Conservation (phyloP, 306 rosid species). For the Canavalia ensiformis region DNA sequence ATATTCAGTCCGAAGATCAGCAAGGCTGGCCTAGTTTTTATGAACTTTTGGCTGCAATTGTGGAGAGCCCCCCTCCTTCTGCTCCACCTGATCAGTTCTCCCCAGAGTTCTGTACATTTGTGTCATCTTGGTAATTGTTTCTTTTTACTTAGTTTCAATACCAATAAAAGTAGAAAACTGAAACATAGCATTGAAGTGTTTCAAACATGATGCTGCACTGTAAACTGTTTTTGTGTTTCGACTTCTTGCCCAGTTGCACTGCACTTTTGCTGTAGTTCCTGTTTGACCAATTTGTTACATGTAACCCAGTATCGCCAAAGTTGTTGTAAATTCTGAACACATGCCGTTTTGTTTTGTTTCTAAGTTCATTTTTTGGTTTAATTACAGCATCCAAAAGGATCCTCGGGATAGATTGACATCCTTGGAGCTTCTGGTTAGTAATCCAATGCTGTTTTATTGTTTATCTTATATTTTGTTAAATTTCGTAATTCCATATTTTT, state of each 20-base stretch:
- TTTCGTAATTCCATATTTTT: conserved; percentile 29
- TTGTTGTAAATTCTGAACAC: conserved; percentile 12
- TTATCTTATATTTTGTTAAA: not conserved
- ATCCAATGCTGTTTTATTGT: conserved; percentile 1
- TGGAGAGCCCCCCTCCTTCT: conserved; percentile 89
- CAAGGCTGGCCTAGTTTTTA: conserved; percentile 92
- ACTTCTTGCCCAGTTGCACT: not conserved
- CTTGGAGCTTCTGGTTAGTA: conserved; percentile 91
- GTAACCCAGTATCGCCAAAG: not conserved
- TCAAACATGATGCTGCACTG: conserved; percentile 15
- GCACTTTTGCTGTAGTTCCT: not conserved
- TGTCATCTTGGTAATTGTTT: conserved; percentile 81
- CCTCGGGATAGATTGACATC: conserved; percentile 80
- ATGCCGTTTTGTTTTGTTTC: conserved; percentile 9
- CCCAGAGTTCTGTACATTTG: conserved; percentile 92
- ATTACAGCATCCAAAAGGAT: conserved; percentile 91
- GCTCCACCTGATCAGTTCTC: conserved; percentile 98
- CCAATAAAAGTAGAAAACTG: not conserved
- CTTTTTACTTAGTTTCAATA: conserved; percentile 20
- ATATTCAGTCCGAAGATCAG: conserved; percentile 89
- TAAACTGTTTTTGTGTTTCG: not conserved
- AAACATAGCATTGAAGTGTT: conserved; percentile 18
- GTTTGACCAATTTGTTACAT: conserved; percentile 25
- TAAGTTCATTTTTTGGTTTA: conserved; percentile 44
- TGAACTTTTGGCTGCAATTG: conserved; percentile 93